A percentile compares a stretch with the other conserved stretches of the same genome.
Conservation (phyloP, 345 rosid species). For the Melastoma malabathricum region DNA sequence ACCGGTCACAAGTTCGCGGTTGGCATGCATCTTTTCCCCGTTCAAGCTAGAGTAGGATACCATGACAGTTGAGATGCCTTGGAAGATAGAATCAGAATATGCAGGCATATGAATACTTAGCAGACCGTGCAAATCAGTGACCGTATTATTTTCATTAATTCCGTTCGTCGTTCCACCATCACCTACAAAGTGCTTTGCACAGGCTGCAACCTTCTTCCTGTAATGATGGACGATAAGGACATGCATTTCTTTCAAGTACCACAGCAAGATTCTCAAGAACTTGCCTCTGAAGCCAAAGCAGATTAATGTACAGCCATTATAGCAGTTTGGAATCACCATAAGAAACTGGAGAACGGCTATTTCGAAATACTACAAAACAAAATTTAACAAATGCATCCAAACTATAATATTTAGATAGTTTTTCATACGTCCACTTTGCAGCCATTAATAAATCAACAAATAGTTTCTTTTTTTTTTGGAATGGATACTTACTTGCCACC, state of each 20-base stretch:
- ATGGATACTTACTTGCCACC: conserved; percentile 68
- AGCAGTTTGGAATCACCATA: too few species aligned
- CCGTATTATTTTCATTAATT: conserved; percentile 71
- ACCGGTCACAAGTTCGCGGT: conserved; percentile 54
- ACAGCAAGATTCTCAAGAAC: too few species aligned
- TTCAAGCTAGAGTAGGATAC: conserved; percentile 96
- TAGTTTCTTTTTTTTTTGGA: background rate
- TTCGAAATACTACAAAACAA: too few species aligned
- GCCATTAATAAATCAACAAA: background rate
- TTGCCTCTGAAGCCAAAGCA: too few species aligned
- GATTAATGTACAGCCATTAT: too few species aligned
- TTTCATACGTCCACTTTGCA: background rate
- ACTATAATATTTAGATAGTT: background rate
- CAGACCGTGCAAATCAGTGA: conserved; percentile 50
- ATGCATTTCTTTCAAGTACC: too few species aligned
- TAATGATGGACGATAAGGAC: conserved; percentile 1
- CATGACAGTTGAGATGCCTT: conserved; percentile 87
- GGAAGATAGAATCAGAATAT: conserved; percentile 58
- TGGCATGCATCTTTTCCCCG: conserved; percentile 91
- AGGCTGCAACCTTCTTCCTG: conserved; percentile 90
- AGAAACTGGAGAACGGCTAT: too few species aligned
- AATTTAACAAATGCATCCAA: too few species aligned
- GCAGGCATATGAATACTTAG: conserved; percentile 76
- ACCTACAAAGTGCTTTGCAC: conserved; percentile 95
- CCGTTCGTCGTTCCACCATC: conserved; percentile 95